Evolutionary conservation across 2,329 filamentous ascomycete species (phyloP).

Genomic region (Alternaria rosae): DNA sequence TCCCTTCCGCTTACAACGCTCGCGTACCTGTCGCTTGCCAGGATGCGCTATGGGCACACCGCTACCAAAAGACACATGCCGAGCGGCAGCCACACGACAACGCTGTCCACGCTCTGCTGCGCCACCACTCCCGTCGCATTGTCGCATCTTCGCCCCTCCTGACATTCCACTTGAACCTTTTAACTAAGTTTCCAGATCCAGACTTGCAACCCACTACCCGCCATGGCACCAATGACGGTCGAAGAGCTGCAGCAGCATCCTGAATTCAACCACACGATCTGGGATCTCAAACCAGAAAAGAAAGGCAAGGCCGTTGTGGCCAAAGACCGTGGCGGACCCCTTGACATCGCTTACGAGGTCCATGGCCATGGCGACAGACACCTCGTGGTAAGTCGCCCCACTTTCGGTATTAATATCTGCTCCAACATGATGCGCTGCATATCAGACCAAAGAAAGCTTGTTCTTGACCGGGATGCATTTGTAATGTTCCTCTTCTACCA

Average conservation of each 20-base stretch:
- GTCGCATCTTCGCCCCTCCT: slow-evolving; percentile 7
- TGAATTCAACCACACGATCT: slow-evolving; percentile 71
- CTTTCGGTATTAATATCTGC: slow-evolving; percentile 17
- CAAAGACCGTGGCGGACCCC: slow-evolving; percentile 73
- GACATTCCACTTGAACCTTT: neutral
- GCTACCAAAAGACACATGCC: slow-evolving; percentile 5
- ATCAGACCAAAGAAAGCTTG: slow-evolving; percentile 14
- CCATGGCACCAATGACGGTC: slow-evolving; percentile 54
- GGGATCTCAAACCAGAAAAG: slow-evolving; percentile 71
- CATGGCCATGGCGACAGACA: slow-evolving; percentile 77
- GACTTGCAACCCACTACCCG: neutral
- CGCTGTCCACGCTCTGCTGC: slow-evolving; percentile 14
- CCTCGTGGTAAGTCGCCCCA: slow-evolving; percentile 69
- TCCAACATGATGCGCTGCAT: slow-evolving; percentile 24
- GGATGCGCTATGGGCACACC: slow-evolving; percentile 16
- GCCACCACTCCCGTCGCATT: slow-evolving; percentile 21
- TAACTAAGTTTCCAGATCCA: neutral
- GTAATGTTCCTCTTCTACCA: slow-evolving; percentile 25
- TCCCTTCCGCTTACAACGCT: neutral
- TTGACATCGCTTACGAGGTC: slow-evolving; percentile 80
- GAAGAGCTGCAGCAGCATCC: slow-evolving; percentile 70
- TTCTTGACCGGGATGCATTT: slow-evolving; percentile 19
- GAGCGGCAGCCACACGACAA: slow-evolving; percentile 1
- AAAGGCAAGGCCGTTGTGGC: slow-evolving; percentile 71
- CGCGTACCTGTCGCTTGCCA: slow-evolving; percentile 14